Evolutionary conservation across 2,329 filamentous ascomycete genomes (phyloP).

Genomic region (Xylariaceae sp.): DNA sequence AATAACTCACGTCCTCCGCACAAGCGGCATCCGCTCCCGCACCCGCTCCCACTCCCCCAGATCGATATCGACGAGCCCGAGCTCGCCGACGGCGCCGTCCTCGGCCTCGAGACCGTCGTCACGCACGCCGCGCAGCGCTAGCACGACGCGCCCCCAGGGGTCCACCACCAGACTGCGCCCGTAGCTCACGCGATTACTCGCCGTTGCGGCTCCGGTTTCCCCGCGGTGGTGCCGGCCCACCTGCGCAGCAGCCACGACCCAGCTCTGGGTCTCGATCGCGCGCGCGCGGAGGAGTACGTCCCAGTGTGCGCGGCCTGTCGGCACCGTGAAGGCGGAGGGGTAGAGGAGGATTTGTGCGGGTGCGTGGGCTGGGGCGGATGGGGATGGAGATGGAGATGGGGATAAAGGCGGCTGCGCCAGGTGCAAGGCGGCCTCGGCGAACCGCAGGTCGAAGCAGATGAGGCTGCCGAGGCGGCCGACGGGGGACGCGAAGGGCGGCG

Average conservation of each 20-base stretch:
- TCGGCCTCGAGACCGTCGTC: constrained; percentile 33
- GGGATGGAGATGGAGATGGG: too few species aligned
- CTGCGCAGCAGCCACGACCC: constrained; percentile 85
- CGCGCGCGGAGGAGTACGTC: constrained; percentile 74
- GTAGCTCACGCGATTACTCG: constrained; percentile 69
- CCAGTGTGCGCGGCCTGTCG: constrained; percentile 87
- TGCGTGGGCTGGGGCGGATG: too few species aligned
- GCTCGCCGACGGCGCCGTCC: constrained; percentile 45
- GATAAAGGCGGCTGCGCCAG: constrained; percentile 53
- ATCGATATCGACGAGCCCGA: constrained; percentile 61
- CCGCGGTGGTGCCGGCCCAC: constrained; percentile 65
- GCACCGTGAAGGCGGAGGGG: constrained; percentile 87
- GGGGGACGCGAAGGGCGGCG: constrained; percentile 70
- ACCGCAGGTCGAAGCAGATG: constrained; percentile 91
- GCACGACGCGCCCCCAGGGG: constrained; percentile 80
- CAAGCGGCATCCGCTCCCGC: constrained; percentile 55
- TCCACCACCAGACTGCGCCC: constrained; percentile 84
- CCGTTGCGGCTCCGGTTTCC: not conserved
- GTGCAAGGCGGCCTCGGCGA: constrained; percentile 73
- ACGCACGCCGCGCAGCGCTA: constrained; percentile 60
- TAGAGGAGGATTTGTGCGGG: constrained; percentile 79
- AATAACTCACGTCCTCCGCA: constrained; percentile 52
- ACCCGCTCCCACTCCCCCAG: constrained; percentile 50
- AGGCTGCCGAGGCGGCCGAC: constrained; percentile 76
- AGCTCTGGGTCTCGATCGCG: constrained; percentile 87